phyloP scores from a whole-genome alignment of 2,329 filamentous ascomycete genomes.

The Paraconiothyrium brasiliense region DNA sequence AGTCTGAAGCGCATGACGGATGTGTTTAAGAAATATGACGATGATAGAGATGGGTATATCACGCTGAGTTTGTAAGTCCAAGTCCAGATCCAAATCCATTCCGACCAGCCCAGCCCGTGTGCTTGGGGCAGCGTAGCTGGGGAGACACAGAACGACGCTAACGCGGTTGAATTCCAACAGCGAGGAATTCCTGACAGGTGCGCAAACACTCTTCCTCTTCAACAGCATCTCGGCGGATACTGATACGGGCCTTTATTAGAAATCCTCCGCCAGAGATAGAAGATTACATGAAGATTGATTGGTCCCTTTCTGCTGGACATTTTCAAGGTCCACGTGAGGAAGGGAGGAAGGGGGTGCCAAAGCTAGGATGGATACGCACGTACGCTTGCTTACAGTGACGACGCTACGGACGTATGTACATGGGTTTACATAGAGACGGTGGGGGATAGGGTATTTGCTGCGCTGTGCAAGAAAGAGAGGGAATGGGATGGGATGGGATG shows the following conservation, averaged over 20 bases:
- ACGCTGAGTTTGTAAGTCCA: constrained; percentile 64
- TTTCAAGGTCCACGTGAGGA: too few relatives aligned
- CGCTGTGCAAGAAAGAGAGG: too few relatives aligned
- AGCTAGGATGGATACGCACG: not conserved
- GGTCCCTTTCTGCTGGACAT: too few relatives aligned
- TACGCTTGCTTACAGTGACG: not conserved
- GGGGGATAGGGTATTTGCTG: not conserved
- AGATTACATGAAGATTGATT: too few relatives aligned
- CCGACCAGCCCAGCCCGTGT: too few relatives aligned
- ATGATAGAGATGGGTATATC: constrained; percentile 90
- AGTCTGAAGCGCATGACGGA: constrained; percentile 98
- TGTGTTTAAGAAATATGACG: constrained; percentile 98
- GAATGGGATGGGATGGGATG: not conserved
- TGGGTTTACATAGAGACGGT: not conserved
- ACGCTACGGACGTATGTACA: not conserved
- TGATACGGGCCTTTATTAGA: constrained; percentile 63
- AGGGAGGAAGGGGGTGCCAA: too few relatives aligned
- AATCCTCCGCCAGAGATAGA: constrained; percentile 51
- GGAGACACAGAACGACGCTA: too few relatives aligned
- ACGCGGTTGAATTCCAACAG: constrained; percentile 33
- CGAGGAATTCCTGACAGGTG: constrained; percentile 65
- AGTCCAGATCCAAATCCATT: too few relatives aligned
- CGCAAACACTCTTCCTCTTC: constrained; percentile 64
- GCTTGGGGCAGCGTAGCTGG: too few relatives aligned
- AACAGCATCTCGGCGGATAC: constrained; percentile 61